Conservation (phyloP, 495 filamentous ascomycete species). For the Aspergillus carlsbadensis region DNA sequence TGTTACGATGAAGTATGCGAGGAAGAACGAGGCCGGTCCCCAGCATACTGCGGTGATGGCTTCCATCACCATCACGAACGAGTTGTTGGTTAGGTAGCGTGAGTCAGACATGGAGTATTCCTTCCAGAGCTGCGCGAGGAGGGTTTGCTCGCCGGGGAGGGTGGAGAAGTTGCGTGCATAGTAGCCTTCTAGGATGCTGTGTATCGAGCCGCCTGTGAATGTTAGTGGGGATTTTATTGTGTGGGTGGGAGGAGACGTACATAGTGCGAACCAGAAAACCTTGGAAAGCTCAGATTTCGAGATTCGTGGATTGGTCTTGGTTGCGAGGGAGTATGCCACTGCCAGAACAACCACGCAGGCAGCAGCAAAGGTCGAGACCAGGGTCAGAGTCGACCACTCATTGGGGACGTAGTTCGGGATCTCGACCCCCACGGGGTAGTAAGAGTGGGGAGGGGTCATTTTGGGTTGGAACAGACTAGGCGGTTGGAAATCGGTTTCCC, state of each 20-base stretch:
- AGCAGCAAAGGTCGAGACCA: slow-evolving; percentile 28
- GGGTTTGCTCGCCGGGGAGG: slow-evolving; percentile 23
- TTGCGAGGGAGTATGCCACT: slow-evolving; percentile 40
- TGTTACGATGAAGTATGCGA: slow-evolving; percentile 55
- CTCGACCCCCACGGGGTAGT: slow-evolving; percentile 56
- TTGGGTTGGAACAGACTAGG: background rate
- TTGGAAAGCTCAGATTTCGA: slow-evolving; percentile 39
- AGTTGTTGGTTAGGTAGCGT: slow-evolving; percentile 67
- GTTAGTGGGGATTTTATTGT: background rate
- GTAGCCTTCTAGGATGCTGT: slow-evolving; percentile 76
- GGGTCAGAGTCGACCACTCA: slow-evolving; percentile 39
- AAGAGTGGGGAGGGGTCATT: slow-evolving; percentile 31
- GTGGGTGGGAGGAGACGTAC: slow-evolving; percentile 19
- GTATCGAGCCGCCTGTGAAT: slow-evolving; percentile 56
- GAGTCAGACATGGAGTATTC: slow-evolving; percentile 79
- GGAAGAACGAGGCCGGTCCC: slow-evolving; percentile 69
- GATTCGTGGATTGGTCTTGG: slow-evolving; percentile 36
- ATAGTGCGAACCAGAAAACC: slow-evolving; percentile 57
- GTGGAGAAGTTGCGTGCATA: slow-evolving; percentile 57
- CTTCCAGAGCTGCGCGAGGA: slow-evolving; percentile 78
- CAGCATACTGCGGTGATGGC: slow-evolving; percentile 70
- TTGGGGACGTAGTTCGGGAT: slow-evolving; percentile 59
- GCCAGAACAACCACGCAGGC: slow-evolving; percentile 33
- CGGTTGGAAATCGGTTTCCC: too few species aligned
- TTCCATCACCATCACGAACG: slow-evolving; percentile 77